These are phyloP conservation scores for Gynandropsis gynandra DNA, from an alignment of 345 rosid species.

Conservation along the genomic window DNA sequence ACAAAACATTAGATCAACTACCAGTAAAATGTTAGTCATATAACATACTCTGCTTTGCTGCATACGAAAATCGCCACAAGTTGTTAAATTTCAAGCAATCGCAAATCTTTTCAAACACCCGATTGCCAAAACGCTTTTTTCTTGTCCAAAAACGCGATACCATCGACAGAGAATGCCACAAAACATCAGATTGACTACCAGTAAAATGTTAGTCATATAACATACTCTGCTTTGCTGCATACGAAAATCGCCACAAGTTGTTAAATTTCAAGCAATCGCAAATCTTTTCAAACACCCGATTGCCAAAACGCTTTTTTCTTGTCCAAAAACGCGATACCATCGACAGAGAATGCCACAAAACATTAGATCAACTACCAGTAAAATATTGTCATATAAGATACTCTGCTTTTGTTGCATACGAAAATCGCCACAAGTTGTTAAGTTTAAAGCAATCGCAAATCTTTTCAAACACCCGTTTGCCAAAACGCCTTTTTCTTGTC, in stretches of 20 bases:
- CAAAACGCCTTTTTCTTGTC: no score
- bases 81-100: background rate
- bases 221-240: conserved; percentile 71
- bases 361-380: no score
- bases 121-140: no score
- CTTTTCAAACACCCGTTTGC: background rate
- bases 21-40: no score
- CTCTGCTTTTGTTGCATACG: conserved; percentile 56
- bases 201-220: no score
- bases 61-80: conserved; percentile 8
- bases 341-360: no score
- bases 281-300: background rate
- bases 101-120: background rate
- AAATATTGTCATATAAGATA: conserved; percentile 72
- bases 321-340: no score
- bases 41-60: conserved; percentile 74
- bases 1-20: no score
- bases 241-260: background rate
- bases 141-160: no score
- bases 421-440: background rate
- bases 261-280: background rate
- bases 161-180: no score
- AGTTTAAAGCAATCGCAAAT: background rate
- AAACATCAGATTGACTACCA: no score
- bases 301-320: no score